Base-by-base conservation (phyloP, 108 stramenopile species). In the Nitzschia inconspicua region DNA sequence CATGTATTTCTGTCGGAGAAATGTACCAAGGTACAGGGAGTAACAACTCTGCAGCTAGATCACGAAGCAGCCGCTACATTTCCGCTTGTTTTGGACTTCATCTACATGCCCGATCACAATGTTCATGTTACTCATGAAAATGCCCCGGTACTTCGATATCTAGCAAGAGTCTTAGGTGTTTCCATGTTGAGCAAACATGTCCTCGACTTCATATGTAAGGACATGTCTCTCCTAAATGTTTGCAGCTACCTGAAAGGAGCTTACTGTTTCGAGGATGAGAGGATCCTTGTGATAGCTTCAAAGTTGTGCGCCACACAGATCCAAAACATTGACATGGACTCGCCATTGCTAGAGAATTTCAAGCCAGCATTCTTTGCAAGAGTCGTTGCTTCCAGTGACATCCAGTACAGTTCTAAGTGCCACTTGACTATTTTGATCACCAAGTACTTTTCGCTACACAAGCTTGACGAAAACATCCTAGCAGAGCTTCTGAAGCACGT, bases 91-190 rank as follows among this genome's bases (percentile, higher is more conserved):
- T 42, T 80, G 20, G 73, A 80, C 39, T 80, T 68, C 2, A 63
- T 80, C 22, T 80, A 80, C 48, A 58, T 57, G 8, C 57, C 47
- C 5, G 59, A 60, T 26, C 47, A 57, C 20, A 25, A 49, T 11
- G 53, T 73, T 32, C 32, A 63, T 0, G 47, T 73, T 24, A 19
- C 43, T 0, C 51, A 72, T n/a, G 50, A 66, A 31, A 60, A 52
- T 9, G 70, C 74, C 28, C 44, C 57, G 3, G 64, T 71, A 4
- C 34, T 80, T 6, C 70, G 73, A n/a, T 73, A 68, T 49, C 37
- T 80, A 28, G 55, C 79, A 5, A 41, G 75, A 26, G 72, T 67
- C 10, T 75, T 80, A 42, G 70, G 69, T 11, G 51, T 80, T 3
- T 56, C 46, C 39, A 35, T 49, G 27, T 37, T 80, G 47, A 55